A percentile compares a stretch with the other conserved stretches of the same genome.
These are phyloP conservation scores for Leishmania aethiopica DNA, from an alignment of 208 protist genomes.

Conservation along the genomic window DNA sequence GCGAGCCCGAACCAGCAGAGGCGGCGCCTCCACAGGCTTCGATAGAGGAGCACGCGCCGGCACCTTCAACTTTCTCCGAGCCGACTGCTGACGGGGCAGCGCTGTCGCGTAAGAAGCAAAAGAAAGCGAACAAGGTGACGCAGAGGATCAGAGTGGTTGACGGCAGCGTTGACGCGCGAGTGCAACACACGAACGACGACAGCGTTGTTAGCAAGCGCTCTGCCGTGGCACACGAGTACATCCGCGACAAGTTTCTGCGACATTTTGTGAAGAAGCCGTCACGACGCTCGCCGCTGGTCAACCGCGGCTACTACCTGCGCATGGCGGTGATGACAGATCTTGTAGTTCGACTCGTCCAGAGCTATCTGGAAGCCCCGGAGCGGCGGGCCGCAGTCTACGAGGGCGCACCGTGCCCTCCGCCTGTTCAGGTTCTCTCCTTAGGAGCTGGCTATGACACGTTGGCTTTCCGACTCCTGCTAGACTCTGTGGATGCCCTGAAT, in stretches of 20 bases:
- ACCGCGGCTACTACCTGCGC: constrained; percentile 89
- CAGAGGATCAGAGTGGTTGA: constrained; percentile 43
- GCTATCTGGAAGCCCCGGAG: constrained; percentile 13
- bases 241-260: constrained; percentile 77
- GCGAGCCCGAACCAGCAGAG: neutral
- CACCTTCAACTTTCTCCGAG: neutral
- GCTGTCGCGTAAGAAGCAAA: constrained; percentile 52
- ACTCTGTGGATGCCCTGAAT: constrained; percentile 17
- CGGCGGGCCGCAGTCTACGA: neutral
- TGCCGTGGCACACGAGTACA: constrained; percentile 71
- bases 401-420: neutral
- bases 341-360: constrained; percentile 42
- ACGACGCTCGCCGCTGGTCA: constrained; percentile 86
- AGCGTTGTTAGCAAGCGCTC: constrained; percentile 92
- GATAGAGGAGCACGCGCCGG: neutral
- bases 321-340: constrained; percentile 85
- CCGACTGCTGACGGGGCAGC: neutral
- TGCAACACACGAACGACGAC: constrained; percentile 93
- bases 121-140: constrained; percentile 54
- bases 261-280: constrained; percentile 84
- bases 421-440: constrained; percentile 85
- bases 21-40: neutral
- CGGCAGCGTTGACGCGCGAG: constrained; percentile 67
- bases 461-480: constrained; percentile 60
- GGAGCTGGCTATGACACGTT: constrained; percentile 91